A percentile compares a stretch with the other conserved stretches of the same genome.
Conservation (phyloP, 1,284 basidiomycete species). For the Psilocybe mexicana region DNA sequence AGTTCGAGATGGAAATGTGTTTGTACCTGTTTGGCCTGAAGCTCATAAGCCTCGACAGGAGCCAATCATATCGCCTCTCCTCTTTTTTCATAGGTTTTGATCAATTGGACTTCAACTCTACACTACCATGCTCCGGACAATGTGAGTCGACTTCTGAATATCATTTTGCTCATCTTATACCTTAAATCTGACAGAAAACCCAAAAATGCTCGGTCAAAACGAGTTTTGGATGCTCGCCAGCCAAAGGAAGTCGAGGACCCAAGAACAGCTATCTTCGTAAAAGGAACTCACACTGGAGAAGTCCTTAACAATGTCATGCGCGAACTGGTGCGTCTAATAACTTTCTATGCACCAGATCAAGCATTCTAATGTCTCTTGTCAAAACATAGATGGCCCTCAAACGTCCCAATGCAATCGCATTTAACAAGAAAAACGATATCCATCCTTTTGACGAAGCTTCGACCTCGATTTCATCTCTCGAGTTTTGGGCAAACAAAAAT, state of each 20-base stretch:
- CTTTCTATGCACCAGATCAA: not conserved
- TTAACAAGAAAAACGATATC: constrained; percentile 93
- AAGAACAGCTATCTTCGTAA: constrained; percentile 85
- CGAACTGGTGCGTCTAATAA: constrained; percentile 68
- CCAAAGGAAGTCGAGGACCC: constrained; percentile 90
- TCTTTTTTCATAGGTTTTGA: constrained; percentile 1
- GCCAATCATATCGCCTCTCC: constrained; percentile 5
- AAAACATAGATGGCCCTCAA: constrained; percentile 82
- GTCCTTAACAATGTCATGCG: constrained; percentile 81
- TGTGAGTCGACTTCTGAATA: constrained; percentile 15
- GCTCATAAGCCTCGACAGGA: not conserved
- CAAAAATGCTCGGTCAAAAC: constrained; percentile 96
- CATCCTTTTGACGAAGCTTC: constrained; percentile 89
- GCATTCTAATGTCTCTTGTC: not conserved
- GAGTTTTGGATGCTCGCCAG: constrained; percentile 85
- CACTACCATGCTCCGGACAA: constrained; percentile 23
- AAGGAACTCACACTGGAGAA: constrained; percentile 85
- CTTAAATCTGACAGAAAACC: constrained; percentile 68
- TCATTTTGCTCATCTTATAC: not conserved
- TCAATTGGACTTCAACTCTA: not conserved
- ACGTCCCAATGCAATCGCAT: constrained; percentile 86
- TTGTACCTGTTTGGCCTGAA: not conserved
- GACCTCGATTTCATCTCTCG: constrained; percentile 63
- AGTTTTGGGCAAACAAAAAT: constrained; percentile 95
- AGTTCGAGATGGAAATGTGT: not conserved